Base-by-base conservation (phyloP, 164 flowering plant genomes). In the Santalum album region DNA sequence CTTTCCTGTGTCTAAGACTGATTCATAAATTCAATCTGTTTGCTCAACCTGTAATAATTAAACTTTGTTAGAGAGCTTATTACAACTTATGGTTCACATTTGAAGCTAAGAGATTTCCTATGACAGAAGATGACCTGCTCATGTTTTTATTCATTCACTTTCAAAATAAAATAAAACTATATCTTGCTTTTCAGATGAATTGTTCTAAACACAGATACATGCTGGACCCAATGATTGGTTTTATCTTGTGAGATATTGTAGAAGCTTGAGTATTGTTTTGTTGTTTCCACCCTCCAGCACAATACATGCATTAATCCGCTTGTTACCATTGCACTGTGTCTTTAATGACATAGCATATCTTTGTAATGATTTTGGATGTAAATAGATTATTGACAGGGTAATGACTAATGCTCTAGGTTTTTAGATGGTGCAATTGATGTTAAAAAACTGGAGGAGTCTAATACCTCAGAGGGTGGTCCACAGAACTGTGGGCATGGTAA, bases 361-460 rank as follows among this genome's bases (percentile, higher is more conserved):
- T 36, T 12, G 9, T 20, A 21, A 21, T 22, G 23, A 49, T 51
- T 21, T 44, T 56, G 49, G 42, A 53, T 25, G 32, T n/a, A n/a
- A 16, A 40, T 32, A 10, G 11, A 25, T 11, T 57, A 54, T 45
- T 57, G 25, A 57, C 11, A 19, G 14, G 34, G 25, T 56, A 46
- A 49, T 35, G 15, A 27, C 34, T 57, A 22, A 43, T 60, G 18
- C 12, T 46, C 45, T 62, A 82, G 87, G 65, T 82, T 67, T 66
- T 69, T 75, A 42, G 82, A 79, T 53, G 80, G 84, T 34, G 44
- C 46, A 46, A 35, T 71, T 65, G 76, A 75, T 55, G 50, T 5
- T 39, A 71, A 65, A 55, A 66, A 60, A 18, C 27, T 56, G 11
- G 65, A 60, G 48, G 77, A 64, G 53, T 57, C 65, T 50, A 60